Base-by-base conservation (phyloP, 1,139 yeast species). In the Debaryomyces psychrophilus region DNA sequence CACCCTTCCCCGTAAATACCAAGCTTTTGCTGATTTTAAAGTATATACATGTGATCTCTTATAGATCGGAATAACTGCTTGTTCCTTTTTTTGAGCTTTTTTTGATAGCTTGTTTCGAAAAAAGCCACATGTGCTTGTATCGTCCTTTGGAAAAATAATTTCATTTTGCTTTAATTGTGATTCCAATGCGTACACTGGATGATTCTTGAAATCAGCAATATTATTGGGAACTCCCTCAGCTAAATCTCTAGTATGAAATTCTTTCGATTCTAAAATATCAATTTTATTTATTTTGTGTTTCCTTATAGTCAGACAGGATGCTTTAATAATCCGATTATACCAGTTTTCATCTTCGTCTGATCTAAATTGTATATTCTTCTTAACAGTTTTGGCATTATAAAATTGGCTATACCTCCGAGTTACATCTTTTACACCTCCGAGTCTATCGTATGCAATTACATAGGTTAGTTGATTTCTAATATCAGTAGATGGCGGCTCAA, bases 171-270 rank as follows among this genome's bases (percentile, higher is more conserved):
- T 76, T 27, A 93, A 64, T 56, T 90, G 96, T 1, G 82, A 75
- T 59, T 89, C 96, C 8, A 93, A 62, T 0, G 86, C 93, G 62
- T 85, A 93, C n/a, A 85, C 63, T 0, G 99, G 99, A 62, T 93
- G 99, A 44, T 85, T 84, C 48, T 83, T 85, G 61, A 93, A 88
- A 53, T 92, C 98, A 41, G 83, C 84, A 17, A 90, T 69, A 55
- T 81, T 87, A 45, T 85, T 82, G 0, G 99, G 99, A 77, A 93
- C 83, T 0, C 96, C 96, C 59, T 95, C 99, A 18, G 78, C 73
- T 26, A 81, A 69, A 45, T 88, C 85, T 40, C 90, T 72, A 44
- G 81, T 78, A 29, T 77, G 69, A 50, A 95, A 85, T 55, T 88
- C 95, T 40, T 79, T 79, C 45, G 80, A 73, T 61, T 93, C 99